Percentiles rank a stretch among this genome's conserved stretches.
phyloP scores from a whole-genome alignment of 768 basidiomycete species.

The Naganishia kalamii region DNA sequence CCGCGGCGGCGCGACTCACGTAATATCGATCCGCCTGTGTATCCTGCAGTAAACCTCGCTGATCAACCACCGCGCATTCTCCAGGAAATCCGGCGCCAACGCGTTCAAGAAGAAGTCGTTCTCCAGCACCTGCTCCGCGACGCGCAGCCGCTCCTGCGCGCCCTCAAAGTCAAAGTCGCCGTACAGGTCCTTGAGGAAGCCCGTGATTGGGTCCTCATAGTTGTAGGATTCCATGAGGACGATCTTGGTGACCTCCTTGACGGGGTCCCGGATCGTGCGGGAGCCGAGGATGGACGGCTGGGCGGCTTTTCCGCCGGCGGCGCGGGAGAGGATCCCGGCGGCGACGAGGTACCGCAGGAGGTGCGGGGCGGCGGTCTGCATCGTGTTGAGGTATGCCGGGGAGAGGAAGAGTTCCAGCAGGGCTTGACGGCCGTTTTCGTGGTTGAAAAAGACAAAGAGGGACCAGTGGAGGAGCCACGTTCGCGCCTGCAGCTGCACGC shows the following conservation, averaged over 20 bases:
- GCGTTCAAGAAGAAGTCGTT: conserved; percentile 92
- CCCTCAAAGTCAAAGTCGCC: conserved; percentile 94
- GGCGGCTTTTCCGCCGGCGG: conserved; percentile 47
- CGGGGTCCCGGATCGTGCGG: conserved; percentile 74
- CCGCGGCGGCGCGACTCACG: conserved; percentile 30
- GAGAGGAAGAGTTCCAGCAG: conserved; percentile 95
- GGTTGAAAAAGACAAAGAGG: conserved; percentile 97
- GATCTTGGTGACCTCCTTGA: conserved; percentile 85
- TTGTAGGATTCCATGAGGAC: conserved; percentile 94
- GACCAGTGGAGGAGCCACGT: conserved; percentile 98
- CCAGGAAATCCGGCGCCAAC: conserved; percentile 88
- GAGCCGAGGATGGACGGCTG: conserved; percentile 39
- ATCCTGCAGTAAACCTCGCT: conserved; percentile 97
- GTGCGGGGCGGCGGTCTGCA: conserved; percentile 93
- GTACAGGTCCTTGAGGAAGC: conserved; percentile 88
- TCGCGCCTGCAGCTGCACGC: conserved; percentile 83
- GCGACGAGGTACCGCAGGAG: conserved; percentile 88
- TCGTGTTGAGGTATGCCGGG: conserved; percentile 95
- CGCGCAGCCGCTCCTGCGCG: conserved; percentile 71
- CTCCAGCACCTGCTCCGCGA: conserved; percentile 65
- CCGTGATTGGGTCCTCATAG: conserved; percentile 86
- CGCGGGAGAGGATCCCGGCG: conserved; percentile 81
- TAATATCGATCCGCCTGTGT: conserved; percentile 60
- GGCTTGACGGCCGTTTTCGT: conserved; percentile 79
- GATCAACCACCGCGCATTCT: conserved; percentile 91